phyloP scores from a whole-genome alignment of 1,284 basidiomycete genomes.

The Fomitiporia mediterranea region DNA sequence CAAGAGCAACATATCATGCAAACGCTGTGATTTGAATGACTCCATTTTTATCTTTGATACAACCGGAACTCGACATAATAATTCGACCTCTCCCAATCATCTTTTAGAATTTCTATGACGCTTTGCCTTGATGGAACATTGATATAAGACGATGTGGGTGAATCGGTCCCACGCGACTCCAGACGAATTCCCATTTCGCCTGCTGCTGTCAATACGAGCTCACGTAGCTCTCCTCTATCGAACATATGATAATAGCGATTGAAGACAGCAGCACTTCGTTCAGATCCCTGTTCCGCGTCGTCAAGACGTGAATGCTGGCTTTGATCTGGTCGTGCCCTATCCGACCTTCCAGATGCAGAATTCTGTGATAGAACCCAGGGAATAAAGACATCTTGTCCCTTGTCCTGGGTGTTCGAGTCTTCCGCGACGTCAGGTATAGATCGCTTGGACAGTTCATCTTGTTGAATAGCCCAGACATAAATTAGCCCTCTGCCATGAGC shows the following conservation, averaged over 20 bases:
- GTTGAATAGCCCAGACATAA: slow-evolving; percentile 98
- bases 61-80: slow-evolving; percentile 69
- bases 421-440: slow-evolving; percentile 40
- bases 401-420: slow-evolving; percentile 1
- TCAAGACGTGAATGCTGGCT: slow-evolving; percentile 19
- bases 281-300: not conserved
- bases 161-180: slow-evolving; percentile 30
- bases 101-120: slow-evolving; percentile 63
- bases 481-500: slow-evolving; percentile 77
- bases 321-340: slow-evolving; percentile 20
- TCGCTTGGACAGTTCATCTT: slow-evolving; percentile 79
- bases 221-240: slow-evolving; percentile 66
- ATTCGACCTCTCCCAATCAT: slow-evolving; percentile 86
- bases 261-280: slow-evolving; percentile 38
- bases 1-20: not conserved
- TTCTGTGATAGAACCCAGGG: slow-evolving; percentile 39
- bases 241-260: slow-evolving; percentile 96
- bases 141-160: not conserved
- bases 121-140: slow-evolving; percentile 21
- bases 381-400: slow-evolving; percentile 43
- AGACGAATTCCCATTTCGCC: slow-evolving; percentile 50
- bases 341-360: slow-evolving; percentile 11
- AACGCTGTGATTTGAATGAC: not conserved
- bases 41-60: slow-evolving; percentile 41
- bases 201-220: slow-evolving; percentile 61